These are phyloP conservation scores for Talaromyces sp. DNA, from an alignment of 2,329 filamentous ascomycete genomes.

Conservation along the genomic window DNA sequence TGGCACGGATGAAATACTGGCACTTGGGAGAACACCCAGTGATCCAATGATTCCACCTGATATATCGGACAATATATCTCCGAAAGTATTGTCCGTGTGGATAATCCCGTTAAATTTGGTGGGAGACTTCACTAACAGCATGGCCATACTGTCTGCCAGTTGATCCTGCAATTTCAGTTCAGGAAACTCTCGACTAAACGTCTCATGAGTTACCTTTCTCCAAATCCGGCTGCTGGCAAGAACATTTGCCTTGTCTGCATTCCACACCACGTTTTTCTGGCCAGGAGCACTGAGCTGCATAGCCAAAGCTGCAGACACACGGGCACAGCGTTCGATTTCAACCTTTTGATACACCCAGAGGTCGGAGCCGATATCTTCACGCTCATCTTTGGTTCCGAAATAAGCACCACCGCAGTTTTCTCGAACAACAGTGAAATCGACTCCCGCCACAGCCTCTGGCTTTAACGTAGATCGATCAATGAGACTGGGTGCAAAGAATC, in stretches of 20 bases:
- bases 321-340: slow-evolving; percentile 46
- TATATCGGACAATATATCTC: slow-evolving; percentile 83
- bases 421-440: slow-evolving; percentile 46
- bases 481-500: slow-evolving; percentile 40
- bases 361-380: slow-evolving; percentile 41
- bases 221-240: slow-evolving; percentile 48
- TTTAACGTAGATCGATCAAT: slow-evolving; percentile 39
- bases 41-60: slow-evolving; percentile 78
- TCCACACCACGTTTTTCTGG: slow-evolving; percentile 47
- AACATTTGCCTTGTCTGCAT: slow-evolving; percentile 51
- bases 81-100: slow-evolving; percentile 78
- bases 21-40: slow-evolving; percentile 75
- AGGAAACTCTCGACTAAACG: slow-evolving; percentile 74
- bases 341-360: slow-evolving; percentile 43
- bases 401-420: slow-evolving; percentile 51
- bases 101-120: slow-evolving; percentile 72
- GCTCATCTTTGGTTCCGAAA: slow-evolving; percentile 46
- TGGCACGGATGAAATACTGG: slow-evolving; percentile 70
- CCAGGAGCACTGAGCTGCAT: slow-evolving; percentile 50
- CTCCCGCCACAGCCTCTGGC: slow-evolving; percentile 39
- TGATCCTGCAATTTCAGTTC: slow-evolving; percentile 71
- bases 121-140: slow-evolving; percentile 85
- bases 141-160: slow-evolving; percentile 78
- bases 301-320: slow-evolving; percentile 44
- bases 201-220: slow-evolving; percentile 53